phyloP scores from a whole-genome alignment of 2,329 filamentous ascomycete genomes.

The Aspergillus tubingensis region DNA sequence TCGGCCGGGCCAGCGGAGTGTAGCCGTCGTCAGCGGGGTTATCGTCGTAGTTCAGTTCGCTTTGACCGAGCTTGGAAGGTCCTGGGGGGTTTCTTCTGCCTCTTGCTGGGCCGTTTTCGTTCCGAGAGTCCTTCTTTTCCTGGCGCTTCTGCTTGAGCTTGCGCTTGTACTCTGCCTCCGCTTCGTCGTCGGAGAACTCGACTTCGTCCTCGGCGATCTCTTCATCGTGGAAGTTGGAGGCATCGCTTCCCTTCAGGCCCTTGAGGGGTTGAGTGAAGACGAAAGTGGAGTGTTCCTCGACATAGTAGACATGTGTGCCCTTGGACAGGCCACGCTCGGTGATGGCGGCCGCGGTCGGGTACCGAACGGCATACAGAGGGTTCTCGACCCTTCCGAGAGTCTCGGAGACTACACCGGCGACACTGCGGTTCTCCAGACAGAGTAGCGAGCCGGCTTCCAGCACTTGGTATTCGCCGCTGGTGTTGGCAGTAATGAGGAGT shows the following conservation, averaged over 20 bases:
- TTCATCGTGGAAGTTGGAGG: conserved; percentile 92
- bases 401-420: conserved; percentile 82
- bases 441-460: conserved; percentile 82
- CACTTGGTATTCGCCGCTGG: conserved; percentile 78
- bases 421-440: conserved; percentile 71
- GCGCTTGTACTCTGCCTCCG: conserved; percentile 79
- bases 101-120: conserved; percentile 41
- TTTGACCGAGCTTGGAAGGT: conserved; percentile 42
- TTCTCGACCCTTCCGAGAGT: conserved; percentile 82
- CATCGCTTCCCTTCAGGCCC: conserved; percentile 82
- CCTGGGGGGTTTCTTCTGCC: conserved; percentile 39
- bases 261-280: conserved; percentile 85
- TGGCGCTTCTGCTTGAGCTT: conserved; percentile 67
- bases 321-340: conserved; percentile 65
- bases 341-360: conserved; percentile 69
- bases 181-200: conserved; percentile 96
- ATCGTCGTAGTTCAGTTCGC: conserved; percentile 67
- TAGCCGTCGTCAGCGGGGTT: conserved; percentile 59
- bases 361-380: conserved; percentile 82
- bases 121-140: conserved; percentile 53
- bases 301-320: conserved; percentile 75
- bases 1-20: conserved; percentile 68
- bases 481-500: conserved; percentile 75
- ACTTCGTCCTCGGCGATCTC: conserved; percentile 82
- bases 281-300: conserved; percentile 73